Evolutionary conservation across 192 early-diverging fungal genomes (phyloP).

Genomic region (Coemansia furcata): DNA sequence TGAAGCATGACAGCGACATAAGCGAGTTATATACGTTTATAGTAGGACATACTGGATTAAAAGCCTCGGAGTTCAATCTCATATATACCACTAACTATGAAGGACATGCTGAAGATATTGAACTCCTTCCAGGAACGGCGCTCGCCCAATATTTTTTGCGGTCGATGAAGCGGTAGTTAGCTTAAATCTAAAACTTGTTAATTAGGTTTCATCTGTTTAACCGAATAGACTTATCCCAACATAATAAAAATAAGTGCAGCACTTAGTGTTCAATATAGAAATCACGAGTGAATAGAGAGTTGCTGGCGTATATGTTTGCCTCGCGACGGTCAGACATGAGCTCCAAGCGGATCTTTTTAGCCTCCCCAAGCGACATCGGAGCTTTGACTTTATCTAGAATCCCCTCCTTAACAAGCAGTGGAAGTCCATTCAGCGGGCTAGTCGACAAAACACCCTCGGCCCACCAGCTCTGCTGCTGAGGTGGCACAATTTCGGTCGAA

Average conservation of each 20-base stretch:
- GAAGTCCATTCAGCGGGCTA: constrained; percentile 10
- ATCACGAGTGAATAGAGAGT: background rate
- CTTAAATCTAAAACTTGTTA: background rate
- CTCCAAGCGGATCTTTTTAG: constrained; percentile 38
- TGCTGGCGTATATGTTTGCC: background rate
- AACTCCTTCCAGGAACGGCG: too few relatives aligned
- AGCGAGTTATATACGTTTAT: background rate
- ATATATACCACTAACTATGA: background rate
- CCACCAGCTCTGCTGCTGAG: constrained; percentile 26
- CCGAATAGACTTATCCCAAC: background rate
- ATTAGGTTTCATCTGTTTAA: background rate
- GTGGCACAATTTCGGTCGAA: constrained; percentile 20
- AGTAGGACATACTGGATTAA: background rate
- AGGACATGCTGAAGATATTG: background rate
- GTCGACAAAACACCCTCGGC: background rate
- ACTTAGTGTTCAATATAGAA: background rate
- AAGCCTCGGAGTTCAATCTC: background rate
- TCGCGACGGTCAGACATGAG: constrained; percentile 50
- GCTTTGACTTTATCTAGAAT: constrained; percentile 19
- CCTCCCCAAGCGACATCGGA: constrained; percentile 40
- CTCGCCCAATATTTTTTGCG: background rate
- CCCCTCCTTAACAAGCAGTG: constrained; percentile 8
- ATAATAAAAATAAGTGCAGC: background rate
- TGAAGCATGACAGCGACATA: constrained; percentile 1
- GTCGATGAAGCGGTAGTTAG: background rate